Percentiles rank a stretch among this genome's conserved stretches.
Conservation (phyloP, 345 rosid genomes). For the Eucalyptus regnans region DNA sequence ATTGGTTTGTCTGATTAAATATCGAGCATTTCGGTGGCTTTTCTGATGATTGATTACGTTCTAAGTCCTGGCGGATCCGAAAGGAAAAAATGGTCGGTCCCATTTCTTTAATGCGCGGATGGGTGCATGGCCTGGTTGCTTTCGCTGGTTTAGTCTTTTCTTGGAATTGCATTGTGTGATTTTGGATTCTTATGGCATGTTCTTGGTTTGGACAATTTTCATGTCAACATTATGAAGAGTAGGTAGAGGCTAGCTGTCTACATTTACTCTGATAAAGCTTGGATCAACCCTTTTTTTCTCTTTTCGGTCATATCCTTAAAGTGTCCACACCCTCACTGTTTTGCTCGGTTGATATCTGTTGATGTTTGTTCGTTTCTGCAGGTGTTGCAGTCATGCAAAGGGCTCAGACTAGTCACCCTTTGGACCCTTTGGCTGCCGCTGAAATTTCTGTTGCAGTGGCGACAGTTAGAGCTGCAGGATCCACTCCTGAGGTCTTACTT, state of each 20-base stretch:
- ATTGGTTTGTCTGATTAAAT: neutral
- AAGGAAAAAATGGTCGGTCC: neutral
- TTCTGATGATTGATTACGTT: neutral
- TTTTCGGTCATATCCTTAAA: neutral
- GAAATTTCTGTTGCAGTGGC: conserved; percentile 89
- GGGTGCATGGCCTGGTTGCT: neutral
- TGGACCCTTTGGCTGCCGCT: conserved; percentile 83
- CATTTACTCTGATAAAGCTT: neutral
- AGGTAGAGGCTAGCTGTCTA: neutral
- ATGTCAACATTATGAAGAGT: neutral
- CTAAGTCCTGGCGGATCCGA: neutral
- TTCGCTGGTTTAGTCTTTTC: neutral
- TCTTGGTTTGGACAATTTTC: neutral
- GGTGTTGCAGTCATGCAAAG: conserved; percentile 60
- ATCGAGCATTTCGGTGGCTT: neutral
- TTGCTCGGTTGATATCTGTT: neutral
- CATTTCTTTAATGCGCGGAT: neutral
- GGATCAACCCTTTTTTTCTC: neutral
- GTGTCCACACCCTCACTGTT: neutral
- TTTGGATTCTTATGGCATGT: neutral
- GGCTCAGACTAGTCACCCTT: conserved; percentile 73
- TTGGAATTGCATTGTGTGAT: neutral
- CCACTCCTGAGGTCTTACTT: conserved; percentile 69
- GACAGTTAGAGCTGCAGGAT: conserved; percentile 87
- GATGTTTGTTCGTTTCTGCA: conserved; percentile 3